Conservation (phyloP, 768 basidiomycete species). For the Paxillus involutus region DNA sequence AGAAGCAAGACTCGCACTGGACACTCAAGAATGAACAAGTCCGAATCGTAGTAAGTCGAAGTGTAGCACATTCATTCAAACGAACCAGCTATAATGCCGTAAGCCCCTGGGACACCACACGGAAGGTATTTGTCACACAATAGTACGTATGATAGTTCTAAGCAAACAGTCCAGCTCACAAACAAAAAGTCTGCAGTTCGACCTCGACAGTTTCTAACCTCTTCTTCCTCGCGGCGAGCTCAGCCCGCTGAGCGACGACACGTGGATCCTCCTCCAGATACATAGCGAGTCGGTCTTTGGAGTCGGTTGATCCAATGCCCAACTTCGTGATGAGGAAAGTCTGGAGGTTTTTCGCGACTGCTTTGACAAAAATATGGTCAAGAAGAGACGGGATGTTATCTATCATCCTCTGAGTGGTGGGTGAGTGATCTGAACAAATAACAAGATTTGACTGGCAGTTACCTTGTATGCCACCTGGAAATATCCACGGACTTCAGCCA, state of each 20-base stretch:
- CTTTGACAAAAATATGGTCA: slow-evolving; percentile 32
- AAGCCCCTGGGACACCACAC: too few species aligned
- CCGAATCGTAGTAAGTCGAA: neutral
- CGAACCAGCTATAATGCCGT: neutral
- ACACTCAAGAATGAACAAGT: neutral
- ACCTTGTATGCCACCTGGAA: slow-evolving; percentile 52
- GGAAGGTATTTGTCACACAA: neutral
- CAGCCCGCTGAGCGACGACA: slow-evolving; percentile 34
- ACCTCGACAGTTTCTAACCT: slow-evolving; percentile 36
- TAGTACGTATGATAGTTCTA: neutral
- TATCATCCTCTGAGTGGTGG: slow-evolving; percentile 31
- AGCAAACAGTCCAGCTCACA: slow-evolving; percentile 6
- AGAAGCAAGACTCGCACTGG: neutral
- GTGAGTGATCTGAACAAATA: neutral
- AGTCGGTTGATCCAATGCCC: slow-evolving; percentile 33
- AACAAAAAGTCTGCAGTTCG: slow-evolving; percentile 32
- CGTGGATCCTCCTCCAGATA: slow-evolving; percentile 41
- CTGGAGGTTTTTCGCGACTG: slow-evolving; percentile 31
- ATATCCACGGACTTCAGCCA: slow-evolving; percentile 50
- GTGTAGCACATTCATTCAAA: neutral
- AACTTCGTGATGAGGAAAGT: slow-evolving; percentile 33
- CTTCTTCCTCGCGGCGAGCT: slow-evolving; percentile 32
- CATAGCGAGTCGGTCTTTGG: slow-evolving; percentile 31
- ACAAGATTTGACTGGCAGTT: neutral
- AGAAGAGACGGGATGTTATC: slow-evolving; percentile 40